Conservation (phyloP, 495 filamentous ascomycete species). For the Friedmanniomyces endolithicus region DNA sequence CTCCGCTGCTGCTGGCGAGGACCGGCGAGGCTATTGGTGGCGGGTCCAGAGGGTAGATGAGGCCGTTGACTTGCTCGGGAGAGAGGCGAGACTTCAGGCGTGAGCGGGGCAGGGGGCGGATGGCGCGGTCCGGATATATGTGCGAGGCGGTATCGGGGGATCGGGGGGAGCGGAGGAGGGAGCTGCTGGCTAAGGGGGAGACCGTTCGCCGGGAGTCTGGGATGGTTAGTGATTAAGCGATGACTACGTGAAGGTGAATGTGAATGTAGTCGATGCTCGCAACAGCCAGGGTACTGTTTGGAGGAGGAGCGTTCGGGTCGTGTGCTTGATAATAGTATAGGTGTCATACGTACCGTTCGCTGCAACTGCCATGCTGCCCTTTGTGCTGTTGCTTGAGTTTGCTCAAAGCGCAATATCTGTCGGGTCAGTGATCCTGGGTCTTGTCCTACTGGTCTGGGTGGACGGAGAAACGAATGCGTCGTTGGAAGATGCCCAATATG, state of each 20-base stretch:
- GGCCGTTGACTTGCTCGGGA: constrained; percentile 67
- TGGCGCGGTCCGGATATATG: constrained; percentile 75
- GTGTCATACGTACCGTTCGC: background rate
- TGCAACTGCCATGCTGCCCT: background rate
- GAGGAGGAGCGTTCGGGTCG: background rate
- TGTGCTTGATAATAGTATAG: background rate
- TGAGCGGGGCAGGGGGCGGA: constrained; percentile 83
- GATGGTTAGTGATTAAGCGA: background rate
- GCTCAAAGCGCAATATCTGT: too few relatives aligned
- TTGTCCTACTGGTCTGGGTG: too few relatives aligned
- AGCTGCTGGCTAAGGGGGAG: background rate
- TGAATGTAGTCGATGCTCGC: too few relatives aligned
- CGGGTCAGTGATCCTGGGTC: too few relatives aligned
- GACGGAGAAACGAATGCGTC: too few relatives aligned
- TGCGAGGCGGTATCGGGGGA: constrained; percentile 53
- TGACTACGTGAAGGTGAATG: background rate
- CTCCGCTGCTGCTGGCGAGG: constrained; percentile 31
- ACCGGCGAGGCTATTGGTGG: constrained; percentile 53
- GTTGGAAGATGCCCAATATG: too few relatives aligned
- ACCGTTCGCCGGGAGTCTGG: background rate
- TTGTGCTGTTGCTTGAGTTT: too few relatives aligned
- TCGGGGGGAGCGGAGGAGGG: constrained; percentile 6
- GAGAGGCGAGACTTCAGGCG: constrained; percentile 74
- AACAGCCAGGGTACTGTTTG: too few relatives aligned
- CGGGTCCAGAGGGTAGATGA: constrained; percentile 65